Evolutionary conservation across 306 rosid species (phyloP).

Genomic region (Potentilla sterilis): DNA sequence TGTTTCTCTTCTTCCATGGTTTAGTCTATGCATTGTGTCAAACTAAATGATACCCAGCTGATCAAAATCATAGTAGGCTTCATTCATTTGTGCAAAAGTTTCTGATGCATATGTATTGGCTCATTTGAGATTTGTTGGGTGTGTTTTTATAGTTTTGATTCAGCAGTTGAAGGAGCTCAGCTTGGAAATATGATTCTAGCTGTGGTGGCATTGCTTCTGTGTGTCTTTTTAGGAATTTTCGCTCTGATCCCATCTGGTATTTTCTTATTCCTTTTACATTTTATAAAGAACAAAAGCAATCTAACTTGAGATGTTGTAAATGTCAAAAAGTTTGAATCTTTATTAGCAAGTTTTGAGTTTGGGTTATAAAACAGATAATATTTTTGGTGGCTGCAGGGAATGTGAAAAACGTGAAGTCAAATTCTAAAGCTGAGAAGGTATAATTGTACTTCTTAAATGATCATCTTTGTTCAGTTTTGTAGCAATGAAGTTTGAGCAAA

Average conservation of each 20-base stretch:
- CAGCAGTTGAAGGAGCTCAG: slow-evolving; percentile 17
- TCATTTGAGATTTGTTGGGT: background rate
- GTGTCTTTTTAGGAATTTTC: slow-evolving; percentile 45
- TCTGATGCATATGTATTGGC: background rate
- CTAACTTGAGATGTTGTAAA: background rate
- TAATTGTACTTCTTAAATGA: background rate
- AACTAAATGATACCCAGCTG: background rate
- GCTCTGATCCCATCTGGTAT: slow-evolving; percentile 47
- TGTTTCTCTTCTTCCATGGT: background rate
- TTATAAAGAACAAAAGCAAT: background rate
- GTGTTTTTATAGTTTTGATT: slow-evolving; percentile 32
- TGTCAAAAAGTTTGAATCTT: background rate
- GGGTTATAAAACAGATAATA: background rate
- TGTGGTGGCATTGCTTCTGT: slow-evolving; percentile 47
- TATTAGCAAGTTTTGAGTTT: background rate
- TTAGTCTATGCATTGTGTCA: background rate
- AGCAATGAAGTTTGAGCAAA: background rate
- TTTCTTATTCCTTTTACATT: background rate
- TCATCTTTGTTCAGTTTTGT: background rate
- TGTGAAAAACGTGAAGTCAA: slow-evolving; percentile 32
- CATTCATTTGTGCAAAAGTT: background rate
- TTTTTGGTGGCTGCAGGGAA: slow-evolving; percentile 38
- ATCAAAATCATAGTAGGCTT: background rate
- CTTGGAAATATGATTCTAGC: slow-evolving; percentile 45
- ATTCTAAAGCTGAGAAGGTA: slow-evolving; percentile 46